These are phyloP conservation scores for Puccinia polysora DNA, from an alignment of 1,284 basidiomycete species.

Conservation along the genomic window DNA sequence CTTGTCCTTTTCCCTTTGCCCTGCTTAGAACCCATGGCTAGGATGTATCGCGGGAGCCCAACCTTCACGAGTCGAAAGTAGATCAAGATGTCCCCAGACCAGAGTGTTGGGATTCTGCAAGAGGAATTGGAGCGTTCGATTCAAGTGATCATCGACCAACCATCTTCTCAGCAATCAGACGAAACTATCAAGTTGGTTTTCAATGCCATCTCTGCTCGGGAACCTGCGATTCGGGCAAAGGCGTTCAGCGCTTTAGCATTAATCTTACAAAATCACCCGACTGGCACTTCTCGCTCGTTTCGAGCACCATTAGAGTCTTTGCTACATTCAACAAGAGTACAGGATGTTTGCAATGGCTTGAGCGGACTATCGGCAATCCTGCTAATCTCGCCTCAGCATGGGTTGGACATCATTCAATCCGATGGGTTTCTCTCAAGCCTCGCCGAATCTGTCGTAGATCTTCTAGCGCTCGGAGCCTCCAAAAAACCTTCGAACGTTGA, in stretches of 20 bases:
- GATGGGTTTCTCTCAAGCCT: slow-evolving; percentile 18
- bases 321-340: slow-evolving; percentile 6
- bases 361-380: slow-evolving; percentile 3
- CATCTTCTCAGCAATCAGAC: not conserved
- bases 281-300: not conserved
- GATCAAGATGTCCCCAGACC: too few relatives aligned
- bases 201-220: slow-evolving; percentile 1
- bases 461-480: not conserved
- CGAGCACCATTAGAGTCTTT: slow-evolving; percentile 2
- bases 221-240: not conserved
- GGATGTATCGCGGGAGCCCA: too few relatives aligned
- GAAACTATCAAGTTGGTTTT: not conserved
- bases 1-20: too few relatives aligned
- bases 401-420: not conserved
- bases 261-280: not conserved
- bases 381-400: slow-evolving; percentile 1
- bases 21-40: too few relatives aligned
- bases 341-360: slow-evolving; percentile 12
- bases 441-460: slow-evolving; percentile 17
- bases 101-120: too few relatives aligned
- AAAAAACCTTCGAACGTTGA: slow-evolving; percentile 19
- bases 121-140: not conserved
- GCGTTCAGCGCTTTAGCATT: slow-evolving; percentile 19
- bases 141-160: slow-evolving; percentile 10
- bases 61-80: too few relatives aligned